These are phyloP conservation scores for Naumovozyma castellii DNA, from an alignment of 805 yeast species.

Conservation along the genomic window DNA sequence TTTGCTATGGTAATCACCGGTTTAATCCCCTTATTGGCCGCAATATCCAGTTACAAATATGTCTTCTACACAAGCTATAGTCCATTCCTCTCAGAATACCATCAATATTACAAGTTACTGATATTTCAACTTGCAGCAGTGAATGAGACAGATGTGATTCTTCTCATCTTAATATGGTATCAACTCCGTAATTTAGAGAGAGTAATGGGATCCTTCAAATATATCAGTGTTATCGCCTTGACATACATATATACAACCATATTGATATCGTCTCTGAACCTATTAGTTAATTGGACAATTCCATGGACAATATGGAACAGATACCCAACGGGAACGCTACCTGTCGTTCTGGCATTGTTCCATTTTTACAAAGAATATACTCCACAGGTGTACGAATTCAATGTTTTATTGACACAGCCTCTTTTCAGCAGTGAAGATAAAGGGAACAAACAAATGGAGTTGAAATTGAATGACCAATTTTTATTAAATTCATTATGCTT, in stretches of 20 bases:
- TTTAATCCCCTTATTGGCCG: slow-evolving; percentile 21
- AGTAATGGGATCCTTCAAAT: slow-evolving; percentile 46
- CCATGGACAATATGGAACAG: slow-evolving; percentile 34
- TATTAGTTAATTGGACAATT: slow-evolving; percentile 21
- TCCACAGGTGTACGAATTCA: slow-evolving; percentile 35
- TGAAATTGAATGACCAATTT: slow-evolving; percentile 30
- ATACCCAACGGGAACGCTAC: slow-evolving; percentile 37
- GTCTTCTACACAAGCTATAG: slow-evolving; percentile 21
- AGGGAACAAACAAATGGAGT: slow-evolving; percentile 11
- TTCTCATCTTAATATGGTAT: slow-evolving; percentile 38
- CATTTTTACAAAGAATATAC: slow-evolving; percentile 34
- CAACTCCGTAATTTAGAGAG: slow-evolving; percentile 50
- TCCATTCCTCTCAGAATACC: slow-evolving; percentile 47
- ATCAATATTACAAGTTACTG: slow-evolving; percentile 48
- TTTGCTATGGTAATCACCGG: slow-evolving; percentile 20
- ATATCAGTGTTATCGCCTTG: slow-evolving; percentile 37
- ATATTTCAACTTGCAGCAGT: slow-evolving; percentile 44
- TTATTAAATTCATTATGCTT: slow-evolving; percentile 25
- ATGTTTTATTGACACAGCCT: slow-evolving; percentile 28
- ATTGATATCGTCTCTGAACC: slow-evolving; percentile 30
- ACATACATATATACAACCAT: slow-evolving; percentile 41
- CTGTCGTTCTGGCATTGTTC: slow-evolving; percentile 31
- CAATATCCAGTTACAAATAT: slow-evolving; percentile 22
- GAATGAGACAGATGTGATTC: slow-evolving; percentile 49
- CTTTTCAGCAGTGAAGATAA: slow-evolving; percentile 12